Evolutionary conservation across 805 yeast genomes (phyloP), one percentile per base, ranked within the genome.

Genomic region (Monosporozyma unispora): DNA sequence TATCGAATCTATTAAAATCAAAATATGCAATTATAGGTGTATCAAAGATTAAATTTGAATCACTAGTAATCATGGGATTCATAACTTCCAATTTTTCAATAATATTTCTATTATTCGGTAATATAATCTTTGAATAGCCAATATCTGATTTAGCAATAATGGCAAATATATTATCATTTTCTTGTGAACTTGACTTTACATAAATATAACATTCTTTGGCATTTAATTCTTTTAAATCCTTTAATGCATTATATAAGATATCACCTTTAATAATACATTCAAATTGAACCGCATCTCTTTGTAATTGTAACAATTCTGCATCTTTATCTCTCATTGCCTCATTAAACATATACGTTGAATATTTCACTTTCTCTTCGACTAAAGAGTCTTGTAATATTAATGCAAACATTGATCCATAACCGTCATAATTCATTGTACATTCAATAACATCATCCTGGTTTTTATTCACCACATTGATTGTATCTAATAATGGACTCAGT

Each of bases 141-240:
- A 86, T 73, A n/a, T 81, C 84, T 10, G 91, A 86, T 38, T 73
- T 75, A 0, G 93, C 82, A 4, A 84, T 76, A 48, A 88, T 58
- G 3, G 73, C 73, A 40, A 69, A 63, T 2, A 64, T 54, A 38
- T 57, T 63, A 2, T 58, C 28, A 2, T 19, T 38, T n/a, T 59
- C 61, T 22, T 57, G 50, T 21, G 53, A 59, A 7, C 54, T 56
- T 6, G 67, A 61, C 12, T 70, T 66, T 7, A 74, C 76, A 56
- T 73, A 77, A 1, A 78, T 46, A 44, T 72, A 76, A 29, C 81
- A 69, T 41, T 76, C 77, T 41, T 75, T 74, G 5, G 82, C 73
- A 19, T 72, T 72, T 10, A 80, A 63, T 47, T 79, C 82, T 49
- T 75, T 77, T 57, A 82, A 62, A 53, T 82, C 87, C 49, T 73